phyloP scores from a whole-genome alignment of 306 rosid genomes.

The Dryas alaskensis region DNA sequence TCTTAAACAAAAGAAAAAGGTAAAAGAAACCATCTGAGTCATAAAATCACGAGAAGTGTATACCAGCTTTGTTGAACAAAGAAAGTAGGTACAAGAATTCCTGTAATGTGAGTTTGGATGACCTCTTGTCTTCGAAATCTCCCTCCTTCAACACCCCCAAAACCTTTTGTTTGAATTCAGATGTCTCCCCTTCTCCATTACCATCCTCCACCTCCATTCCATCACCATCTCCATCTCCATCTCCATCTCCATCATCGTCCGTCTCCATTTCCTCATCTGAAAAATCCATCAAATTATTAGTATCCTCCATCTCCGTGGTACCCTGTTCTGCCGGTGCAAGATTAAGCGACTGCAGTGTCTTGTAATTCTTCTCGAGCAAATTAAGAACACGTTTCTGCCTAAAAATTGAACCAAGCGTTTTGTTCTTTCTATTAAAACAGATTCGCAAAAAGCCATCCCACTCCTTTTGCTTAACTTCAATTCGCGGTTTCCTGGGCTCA shows the following conservation, averaged over 20 bases:
- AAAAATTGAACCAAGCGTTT: slow-evolving; percentile 83
- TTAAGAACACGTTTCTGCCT: slow-evolving; percentile 78
- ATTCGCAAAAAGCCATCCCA: slow-evolving; percentile 91
- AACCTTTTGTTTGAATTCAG: slow-evolving; percentile 86
- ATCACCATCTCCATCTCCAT: slow-evolving; percentile 26
- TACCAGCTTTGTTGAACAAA: slow-evolving; percentile 75
- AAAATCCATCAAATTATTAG: slow-evolving; percentile 31
- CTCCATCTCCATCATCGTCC: slow-evolving; percentile 49
- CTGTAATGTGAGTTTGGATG: slow-evolving; percentile 77
- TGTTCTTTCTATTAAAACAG: slow-evolving; percentile 88
- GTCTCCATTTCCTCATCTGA: slow-evolving; percentile 49
- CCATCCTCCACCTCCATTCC: slow-evolving; percentile 62
- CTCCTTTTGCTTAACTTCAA: slow-evolving; percentile 73
- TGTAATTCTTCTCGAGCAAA: slow-evolving; percentile 79
- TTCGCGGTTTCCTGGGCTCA: slow-evolving; percentile 77
- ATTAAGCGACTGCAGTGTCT: slow-evolving; percentile 58
- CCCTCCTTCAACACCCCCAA: slow-evolving; percentile 67
- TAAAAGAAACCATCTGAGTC: background rate
- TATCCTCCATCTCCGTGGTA: slow-evolving; percentile 31
- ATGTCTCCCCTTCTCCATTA: slow-evolving; percentile 48
- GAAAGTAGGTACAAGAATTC: slow-evolving; percentile 75
- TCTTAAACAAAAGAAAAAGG: background rate
- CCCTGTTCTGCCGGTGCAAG: slow-evolving; percentile 44
- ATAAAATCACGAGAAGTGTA: slow-evolving; percentile 60
- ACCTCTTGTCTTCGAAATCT: slow-evolving; percentile 82